phyloP scores from a whole-genome alignment of 139 green algal genomes.

The Gonium pectorale region DNA sequence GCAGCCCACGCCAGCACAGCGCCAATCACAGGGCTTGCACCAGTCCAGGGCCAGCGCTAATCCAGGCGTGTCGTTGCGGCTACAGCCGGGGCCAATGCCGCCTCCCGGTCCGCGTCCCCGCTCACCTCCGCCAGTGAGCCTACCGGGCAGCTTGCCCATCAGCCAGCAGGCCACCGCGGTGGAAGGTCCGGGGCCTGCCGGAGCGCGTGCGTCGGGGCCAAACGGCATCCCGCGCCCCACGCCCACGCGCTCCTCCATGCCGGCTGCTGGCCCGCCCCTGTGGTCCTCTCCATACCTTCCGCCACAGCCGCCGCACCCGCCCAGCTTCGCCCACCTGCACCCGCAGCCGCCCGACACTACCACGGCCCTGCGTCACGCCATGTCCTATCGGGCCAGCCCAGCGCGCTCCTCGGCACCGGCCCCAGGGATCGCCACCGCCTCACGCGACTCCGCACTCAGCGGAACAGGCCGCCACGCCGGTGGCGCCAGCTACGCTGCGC shows the following conservation, averaged over 20 bases:
- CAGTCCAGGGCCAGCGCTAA: too few relatives aligned
- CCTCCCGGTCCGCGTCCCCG: too few relatives aligned
- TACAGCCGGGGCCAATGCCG: too few relatives aligned
- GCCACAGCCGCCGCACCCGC: not conserved
- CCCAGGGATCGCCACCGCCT: not conserved
- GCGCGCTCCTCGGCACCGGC: not conserved
- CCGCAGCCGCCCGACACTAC: not conserved
- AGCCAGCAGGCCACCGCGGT: not conserved
- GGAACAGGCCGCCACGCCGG: too few relatives aligned
- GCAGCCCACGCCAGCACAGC: too few relatives aligned
- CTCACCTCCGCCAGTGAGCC: not conserved
- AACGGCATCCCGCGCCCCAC: not conserved
- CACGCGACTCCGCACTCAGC: too few relatives aligned
- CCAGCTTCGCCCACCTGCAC: not conserved
- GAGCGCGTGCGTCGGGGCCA: too few relatives aligned
- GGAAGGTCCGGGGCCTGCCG: too few relatives aligned
- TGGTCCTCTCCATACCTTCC: too few relatives aligned
- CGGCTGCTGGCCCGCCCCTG: not conserved
- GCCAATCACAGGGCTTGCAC: too few relatives aligned
- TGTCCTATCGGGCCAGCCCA: not conserved
- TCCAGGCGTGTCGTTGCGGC: too few relatives aligned
- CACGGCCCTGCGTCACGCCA: not conserved
- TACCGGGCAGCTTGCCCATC: not conserved
- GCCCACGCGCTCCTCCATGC: conserved; percentile 1
- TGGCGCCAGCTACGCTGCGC: conserved; percentile 28